phyloP scores from a whole-genome alignment of 768 basidiomycete species.

The Lactarius evosmus region DNA sequence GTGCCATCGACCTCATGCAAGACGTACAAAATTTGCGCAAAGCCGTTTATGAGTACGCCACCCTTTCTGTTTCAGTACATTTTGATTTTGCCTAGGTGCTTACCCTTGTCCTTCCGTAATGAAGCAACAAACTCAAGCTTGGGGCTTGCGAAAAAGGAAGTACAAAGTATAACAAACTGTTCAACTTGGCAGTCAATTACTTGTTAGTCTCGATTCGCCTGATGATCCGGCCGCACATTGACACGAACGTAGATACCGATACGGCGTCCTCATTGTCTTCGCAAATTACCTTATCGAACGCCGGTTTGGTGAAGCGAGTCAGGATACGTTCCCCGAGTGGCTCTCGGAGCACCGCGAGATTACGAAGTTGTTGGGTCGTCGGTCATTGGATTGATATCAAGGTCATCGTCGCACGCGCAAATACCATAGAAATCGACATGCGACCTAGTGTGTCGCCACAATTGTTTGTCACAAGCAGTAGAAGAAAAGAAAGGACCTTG shows the following conservation, averaged over 20 bases:
- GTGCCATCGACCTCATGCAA: slow-evolving; percentile 88
- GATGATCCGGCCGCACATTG: neutral
- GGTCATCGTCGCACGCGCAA: neutral
- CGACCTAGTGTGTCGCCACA: neutral
- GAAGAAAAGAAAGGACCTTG: neutral
- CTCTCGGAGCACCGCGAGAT: slow-evolving; percentile 82
- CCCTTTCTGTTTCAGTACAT: neutral
- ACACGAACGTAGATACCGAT: slow-evolving; percentile 58
- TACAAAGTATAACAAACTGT: slow-evolving; percentile 70
- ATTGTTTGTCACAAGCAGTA: neutral
- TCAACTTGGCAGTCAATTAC: slow-evolving; percentile 82
- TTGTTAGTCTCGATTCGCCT: slow-evolving; percentile 46
- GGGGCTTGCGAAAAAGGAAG: slow-evolving; percentile 81
- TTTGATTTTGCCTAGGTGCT: neutral
- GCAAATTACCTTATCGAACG: slow-evolving; percentile 90
- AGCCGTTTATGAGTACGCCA: slow-evolving; percentile 86
- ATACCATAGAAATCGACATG: neutral
- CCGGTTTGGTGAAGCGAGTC: slow-evolving; percentile 40
- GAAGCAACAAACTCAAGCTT: slow-evolving; percentile 85
- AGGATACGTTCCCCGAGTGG: slow-evolving; percentile 74
- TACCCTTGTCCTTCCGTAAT: neutral
- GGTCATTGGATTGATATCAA: slow-evolving; percentile 56
- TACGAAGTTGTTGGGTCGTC: slow-evolving; percentile 61
- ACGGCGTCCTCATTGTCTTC: slow-evolving; percentile 90
- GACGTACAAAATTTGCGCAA: slow-evolving; percentile 96